Conservation (phyloP, 192 early-diverging fungal genomes). For the Chytriomyces sp. region DNA sequence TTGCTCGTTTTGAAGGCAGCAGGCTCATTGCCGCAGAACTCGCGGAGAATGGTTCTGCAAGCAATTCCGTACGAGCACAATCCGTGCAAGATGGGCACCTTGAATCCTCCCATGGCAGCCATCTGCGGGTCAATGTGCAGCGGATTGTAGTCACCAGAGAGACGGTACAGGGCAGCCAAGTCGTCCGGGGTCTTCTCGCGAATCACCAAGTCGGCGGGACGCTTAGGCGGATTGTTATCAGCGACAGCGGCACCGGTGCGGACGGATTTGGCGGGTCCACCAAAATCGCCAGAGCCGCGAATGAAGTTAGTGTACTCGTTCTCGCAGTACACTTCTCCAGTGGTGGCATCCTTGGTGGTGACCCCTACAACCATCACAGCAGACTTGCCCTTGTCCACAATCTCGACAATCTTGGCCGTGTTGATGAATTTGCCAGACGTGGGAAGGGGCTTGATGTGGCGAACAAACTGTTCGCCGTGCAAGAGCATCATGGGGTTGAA, state of each 20-base stretch:
- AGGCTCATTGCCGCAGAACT: slow-evolving; percentile 72
- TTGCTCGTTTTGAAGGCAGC: slow-evolving; percentile 82
- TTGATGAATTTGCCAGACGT: slow-evolving; percentile 79
- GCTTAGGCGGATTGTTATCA: slow-evolving; percentile 74
- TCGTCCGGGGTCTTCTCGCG: slow-evolving; percentile 86
- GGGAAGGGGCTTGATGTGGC: slow-evolving; percentile 83
- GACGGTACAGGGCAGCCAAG: slow-evolving; percentile 94
- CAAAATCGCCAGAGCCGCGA: slow-evolving; percentile 89
- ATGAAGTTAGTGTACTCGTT: slow-evolving; percentile 94
- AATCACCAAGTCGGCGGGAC: slow-evolving; percentile 81
- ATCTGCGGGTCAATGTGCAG: slow-evolving; percentile 97
- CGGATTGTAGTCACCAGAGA: slow-evolving; percentile 96
- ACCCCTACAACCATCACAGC: slow-evolving; percentile 80
- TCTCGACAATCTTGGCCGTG: slow-evolving; percentile 79
- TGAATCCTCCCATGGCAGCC: slow-evolving; percentile 92
- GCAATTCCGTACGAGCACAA: slow-evolving; percentile 92
- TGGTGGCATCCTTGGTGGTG: slow-evolving; percentile 70
- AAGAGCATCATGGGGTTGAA: slow-evolving; percentile 97
- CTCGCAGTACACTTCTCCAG: slow-evolving; percentile 74
- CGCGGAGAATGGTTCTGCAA: slow-evolving; percentile 83
- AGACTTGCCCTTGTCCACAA: slow-evolving; percentile 98
- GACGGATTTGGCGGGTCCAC: slow-evolving; percentile 60
- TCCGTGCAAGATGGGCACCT: slow-evolving; percentile 96
- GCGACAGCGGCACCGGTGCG: slow-evolving; percentile 81
- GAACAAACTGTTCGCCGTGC: slow-evolving; percentile 97